These are phyloP conservation scores for Phytophthora sojae DNA, from an alignment of 352 stramenopile genomes.

Conservation along the genomic window DNA sequence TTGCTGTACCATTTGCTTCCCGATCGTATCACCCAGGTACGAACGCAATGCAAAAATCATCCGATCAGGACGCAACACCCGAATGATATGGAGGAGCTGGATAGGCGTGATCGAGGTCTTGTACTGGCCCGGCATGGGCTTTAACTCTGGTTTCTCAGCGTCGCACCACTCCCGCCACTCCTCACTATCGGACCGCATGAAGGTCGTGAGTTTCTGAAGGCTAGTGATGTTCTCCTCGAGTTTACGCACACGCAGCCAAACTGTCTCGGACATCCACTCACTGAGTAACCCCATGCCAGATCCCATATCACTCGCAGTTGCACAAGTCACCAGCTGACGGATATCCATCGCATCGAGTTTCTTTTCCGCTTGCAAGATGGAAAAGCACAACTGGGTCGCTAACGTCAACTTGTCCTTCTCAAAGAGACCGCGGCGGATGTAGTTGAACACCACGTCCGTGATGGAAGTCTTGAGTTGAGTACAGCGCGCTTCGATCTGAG, in stretches of 20 bases:
- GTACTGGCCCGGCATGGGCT: slow-evolving; percentile 91
- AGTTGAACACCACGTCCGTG: slow-evolving; percentile 94
- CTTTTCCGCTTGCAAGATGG: slow-evolving; percentile 86
- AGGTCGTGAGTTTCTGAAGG: slow-evolving; percentile 93
- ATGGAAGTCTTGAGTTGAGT: slow-evolving; percentile 69
- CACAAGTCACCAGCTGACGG: slow-evolving; percentile 81
- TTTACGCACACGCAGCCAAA: slow-evolving; percentile 92
- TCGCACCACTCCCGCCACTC: slow-evolving; percentile 97
- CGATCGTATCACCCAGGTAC: slow-evolving; percentile 72
- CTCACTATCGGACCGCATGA: slow-evolving; percentile 95
- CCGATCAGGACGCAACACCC: slow-evolving; percentile 85
- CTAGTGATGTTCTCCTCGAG: slow-evolving; percentile 86
- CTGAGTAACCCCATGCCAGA: slow-evolving; percentile 90
- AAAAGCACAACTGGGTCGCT: slow-evolving; percentile 92
- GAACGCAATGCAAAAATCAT: slow-evolving; percentile 74
- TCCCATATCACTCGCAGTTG: slow-evolving; percentile 47
- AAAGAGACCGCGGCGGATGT: slow-evolving; percentile 94
- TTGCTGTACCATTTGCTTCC: slow-evolving; percentile 76
- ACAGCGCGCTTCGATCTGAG: slow-evolving; percentile 66
- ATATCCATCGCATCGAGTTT: slow-evolving; percentile 65
- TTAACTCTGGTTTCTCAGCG: slow-evolving; percentile 89
- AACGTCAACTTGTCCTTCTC: slow-evolving; percentile 95
- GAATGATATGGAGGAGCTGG: slow-evolving; percentile 81
- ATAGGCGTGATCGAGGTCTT: slow-evolving; percentile 50
- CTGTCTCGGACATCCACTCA: slow-evolving; percentile 91